A percentile compares a stretch with the other conserved stretches of the same genome.
Evolutionary conservation across 257 asterid species (phyloP).

Genomic region (Misopates orontium): DNA sequence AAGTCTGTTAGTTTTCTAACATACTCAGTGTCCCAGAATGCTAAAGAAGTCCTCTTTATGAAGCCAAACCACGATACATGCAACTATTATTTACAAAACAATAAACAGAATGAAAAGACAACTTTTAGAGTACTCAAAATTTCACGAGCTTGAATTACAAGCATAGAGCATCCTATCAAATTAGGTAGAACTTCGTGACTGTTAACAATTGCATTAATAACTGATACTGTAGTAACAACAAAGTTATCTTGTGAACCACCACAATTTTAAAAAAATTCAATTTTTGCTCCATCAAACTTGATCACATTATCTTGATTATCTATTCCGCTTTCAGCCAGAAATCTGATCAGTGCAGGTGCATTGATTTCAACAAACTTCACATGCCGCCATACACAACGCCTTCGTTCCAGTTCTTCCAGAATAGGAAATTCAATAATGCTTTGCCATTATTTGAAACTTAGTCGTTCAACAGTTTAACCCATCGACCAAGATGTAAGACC

Average conservation of each 20-base stretch:
- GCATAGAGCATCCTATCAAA: too few relatives aligned
- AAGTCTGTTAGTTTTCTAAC: too few relatives aligned
- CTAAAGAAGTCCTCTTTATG: not conserved
- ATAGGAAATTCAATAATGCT: not conserved
- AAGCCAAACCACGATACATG: too few relatives aligned
- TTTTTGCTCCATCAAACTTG: not conserved
- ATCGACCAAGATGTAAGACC: too few relatives aligned
- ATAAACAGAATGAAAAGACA: too few relatives aligned
- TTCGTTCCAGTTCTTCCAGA: not conserved
- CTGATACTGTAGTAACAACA: too few relatives aligned
- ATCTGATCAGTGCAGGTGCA: not conserved
- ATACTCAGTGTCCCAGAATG: too few relatives aligned
- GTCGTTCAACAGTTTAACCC: too few relatives aligned
- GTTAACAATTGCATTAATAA: not conserved
- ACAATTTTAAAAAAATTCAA: not conserved
- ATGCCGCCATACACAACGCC: not conserved
- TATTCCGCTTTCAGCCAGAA: not conserved
- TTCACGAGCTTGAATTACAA: not conserved
- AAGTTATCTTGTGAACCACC: not conserved
- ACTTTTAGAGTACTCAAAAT: not conserved
- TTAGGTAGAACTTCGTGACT: too few relatives aligned
- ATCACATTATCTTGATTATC: not conserved
- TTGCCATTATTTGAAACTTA: too few relatives aligned
- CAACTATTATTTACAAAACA: too few relatives aligned
- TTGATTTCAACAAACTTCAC: constrained; percentile 1